Percentiles rank a stretch among this genome's conserved stretches.
Conservation (phyloP, 192 early-diverging fungal species). For the Dissophora ornata region DNA sequence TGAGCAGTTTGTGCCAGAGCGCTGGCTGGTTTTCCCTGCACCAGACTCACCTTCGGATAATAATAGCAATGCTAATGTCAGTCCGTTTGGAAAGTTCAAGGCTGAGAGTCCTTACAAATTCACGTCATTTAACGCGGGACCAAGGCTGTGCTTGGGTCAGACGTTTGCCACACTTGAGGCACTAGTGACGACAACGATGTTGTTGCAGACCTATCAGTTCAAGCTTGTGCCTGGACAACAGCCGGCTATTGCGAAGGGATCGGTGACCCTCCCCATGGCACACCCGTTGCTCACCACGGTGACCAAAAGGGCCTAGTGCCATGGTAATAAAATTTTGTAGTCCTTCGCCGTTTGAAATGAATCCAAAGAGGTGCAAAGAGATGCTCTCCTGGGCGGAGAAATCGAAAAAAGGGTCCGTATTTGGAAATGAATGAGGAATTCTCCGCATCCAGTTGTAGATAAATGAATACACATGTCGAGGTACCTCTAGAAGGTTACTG, state of each 20-base stretch:
- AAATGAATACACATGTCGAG: no score
- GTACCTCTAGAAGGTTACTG: no score
- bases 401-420: no score
- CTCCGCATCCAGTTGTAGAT: no score
- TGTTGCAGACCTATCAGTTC: constrained; percentile 47
- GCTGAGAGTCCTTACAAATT: constrained; percentile 58
- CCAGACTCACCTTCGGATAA: not conserved
- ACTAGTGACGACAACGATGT: constrained; percentile 25
- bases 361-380: no score
- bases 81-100: constrained; percentile 46
- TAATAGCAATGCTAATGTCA: constrained; percentile 4
- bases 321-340: not conserved
- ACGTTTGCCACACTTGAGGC: constrained; percentile 56
- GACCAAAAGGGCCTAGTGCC: not conserved
- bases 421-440: no score
- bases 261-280: constrained; percentile 53
- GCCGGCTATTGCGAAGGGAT: constrained; percentile 15
- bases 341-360: not conserved
- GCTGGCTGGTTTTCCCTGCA: constrained; percentile 52
- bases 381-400: no score
- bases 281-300: constrained; percentile 21
- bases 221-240: constrained; percentile 27
- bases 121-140: constrained; percentile 69
- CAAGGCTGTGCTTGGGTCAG: constrained; percentile 57
- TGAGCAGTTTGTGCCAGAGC: constrained; percentile 66